These are phyloP conservation scores for Sugiyamaella paludigena DNA, from an alignment of 1,139 yeast species.

Conservation along the genomic window DNA sequence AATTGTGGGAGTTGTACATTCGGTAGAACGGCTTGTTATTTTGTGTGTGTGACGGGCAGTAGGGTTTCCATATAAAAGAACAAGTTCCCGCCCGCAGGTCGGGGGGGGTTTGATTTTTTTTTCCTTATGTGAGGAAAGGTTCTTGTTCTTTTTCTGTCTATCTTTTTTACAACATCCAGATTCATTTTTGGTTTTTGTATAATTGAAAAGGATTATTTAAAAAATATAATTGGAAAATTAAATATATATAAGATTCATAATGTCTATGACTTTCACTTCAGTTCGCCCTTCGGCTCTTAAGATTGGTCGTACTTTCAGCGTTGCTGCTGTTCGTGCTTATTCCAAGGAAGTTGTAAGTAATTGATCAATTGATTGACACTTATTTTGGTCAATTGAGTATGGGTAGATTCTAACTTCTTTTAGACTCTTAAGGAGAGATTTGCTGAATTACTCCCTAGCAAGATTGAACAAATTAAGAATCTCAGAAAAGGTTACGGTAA, in stretches of 20 bases:
- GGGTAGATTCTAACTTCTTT: not conserved
- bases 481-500: conserved; percentile 87
- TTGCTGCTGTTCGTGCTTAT: conserved; percentile 32
- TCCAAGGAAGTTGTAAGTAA: conserved; percentile 35
- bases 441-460: conserved; percentile 87
- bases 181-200: conserved; percentile 5
- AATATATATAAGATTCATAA: conserved; percentile 6
- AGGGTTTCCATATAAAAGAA: too few species aligned
- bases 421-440: conserved; percentile 80
- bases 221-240: not conserved
- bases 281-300: conserved; percentile 28
- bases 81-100: too few species aligned
- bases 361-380: not conserved
- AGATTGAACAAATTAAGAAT: conserved; percentile 87
- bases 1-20: too few species aligned
- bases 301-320: conserved; percentile 25
- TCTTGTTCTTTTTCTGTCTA: not conserved
- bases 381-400: not conserved
- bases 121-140: too few species aligned
- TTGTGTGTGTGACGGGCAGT: too few species aligned
- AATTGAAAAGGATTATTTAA: too few species aligned
- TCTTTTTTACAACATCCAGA: not conserved
- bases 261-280: conserved; percentile 23
- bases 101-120: too few species aligned
- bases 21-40: too few species aligned